Base-by-base conservation (phyloP, 768 basidiomycete species). In the Auricularia auricula-judae region DNA sequence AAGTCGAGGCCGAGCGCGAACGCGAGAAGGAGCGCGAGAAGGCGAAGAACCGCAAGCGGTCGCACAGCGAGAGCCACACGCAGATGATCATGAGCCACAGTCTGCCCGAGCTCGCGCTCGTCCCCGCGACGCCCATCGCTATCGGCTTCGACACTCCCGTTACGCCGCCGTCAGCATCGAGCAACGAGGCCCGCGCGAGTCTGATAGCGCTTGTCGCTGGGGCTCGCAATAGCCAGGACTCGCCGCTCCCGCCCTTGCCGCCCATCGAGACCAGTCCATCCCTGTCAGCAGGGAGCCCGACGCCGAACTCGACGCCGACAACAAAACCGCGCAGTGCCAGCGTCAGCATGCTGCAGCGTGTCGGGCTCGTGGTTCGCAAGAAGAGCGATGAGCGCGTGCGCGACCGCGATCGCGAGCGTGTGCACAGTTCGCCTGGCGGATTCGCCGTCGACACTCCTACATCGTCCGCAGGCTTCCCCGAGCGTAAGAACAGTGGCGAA, bases 311-410 rank as follows among this genome's bases (percentile, higher is more conserved):
- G 4, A 44, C 58, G 58, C 60, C 67, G 62, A 64, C 63, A n/a
- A 75, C 74, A 35, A 94, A 95, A 72, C 78, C 75, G 33, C 81
- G 95, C 16, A 86, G 92, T 2, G 90, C 93, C 4, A 96, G 94
- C 65, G 91, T 98, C 62, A 94, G 88, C 70, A 97, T 98, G 73
- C 91, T 98, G 83, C 95, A 98, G 70, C 85, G 94, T 33, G 94
- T 90, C 10, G 69, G 42, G 89, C 88, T 12, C 89, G 58, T 95
- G 10, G 89, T 93, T 59, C 77, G 87, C 66, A 93, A 93, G 76
- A 93, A 89, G 74, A 89, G 87, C 3, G 76, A 83, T 0, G 92
- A 93, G 72, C 87, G 78, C 4, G 84, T 92, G 10, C 80, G 79
- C 65, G 34, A 8, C 29, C 47, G 29, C 42, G 34, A 8, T 21